These are phyloP conservation scores for Speleostelium caveatum DNA, from an alignment of 78 protist genomes.

Conservation along the genomic window DNA sequence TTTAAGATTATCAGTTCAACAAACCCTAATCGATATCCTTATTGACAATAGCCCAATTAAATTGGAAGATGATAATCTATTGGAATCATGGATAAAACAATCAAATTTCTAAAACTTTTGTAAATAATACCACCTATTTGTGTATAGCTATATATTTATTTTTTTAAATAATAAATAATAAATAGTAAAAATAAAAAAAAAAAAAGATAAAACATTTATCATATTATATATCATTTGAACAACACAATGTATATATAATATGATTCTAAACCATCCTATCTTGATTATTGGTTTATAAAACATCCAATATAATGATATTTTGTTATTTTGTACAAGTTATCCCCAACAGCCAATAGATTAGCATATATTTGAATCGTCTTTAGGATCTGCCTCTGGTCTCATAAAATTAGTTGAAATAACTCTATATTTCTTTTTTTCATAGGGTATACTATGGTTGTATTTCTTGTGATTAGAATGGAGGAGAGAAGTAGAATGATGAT, in stretches of 20 bases:
- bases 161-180: too few relatives aligned
- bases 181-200: too few relatives aligned
- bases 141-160: too few relatives aligned
- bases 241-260: too few relatives aligned
- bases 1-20: background rate
- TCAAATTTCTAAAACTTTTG: too few relatives aligned
- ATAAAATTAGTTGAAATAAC: background rate
- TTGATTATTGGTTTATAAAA: too few relatives aligned
- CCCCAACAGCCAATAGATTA: background rate
- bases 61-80: slow-evolving; percentile 6
- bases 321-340: too few relatives aligned
- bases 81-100: slow-evolving; percentile 6
- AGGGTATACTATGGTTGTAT: slow-evolving; percentile 1
- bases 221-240: too few relatives aligned
- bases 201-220: too few relatives aligned
- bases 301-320: too few relatives aligned
- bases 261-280: too few relatives aligned
- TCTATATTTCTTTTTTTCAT: slow-evolving; percentile 41
- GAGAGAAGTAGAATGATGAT: background rate
- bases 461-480: background rate
- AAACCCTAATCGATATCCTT: slow-evolving; percentile 19
- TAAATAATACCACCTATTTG: too few relatives aligned
- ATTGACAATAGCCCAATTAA: slow-evolving; percentile 37
- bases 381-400: slow-evolving; percentile 30
- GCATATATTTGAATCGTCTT: slow-evolving; percentile 24